Conservation (phyloP, 148 eudicot species). For the Camellia lanceoleosa region DNA sequence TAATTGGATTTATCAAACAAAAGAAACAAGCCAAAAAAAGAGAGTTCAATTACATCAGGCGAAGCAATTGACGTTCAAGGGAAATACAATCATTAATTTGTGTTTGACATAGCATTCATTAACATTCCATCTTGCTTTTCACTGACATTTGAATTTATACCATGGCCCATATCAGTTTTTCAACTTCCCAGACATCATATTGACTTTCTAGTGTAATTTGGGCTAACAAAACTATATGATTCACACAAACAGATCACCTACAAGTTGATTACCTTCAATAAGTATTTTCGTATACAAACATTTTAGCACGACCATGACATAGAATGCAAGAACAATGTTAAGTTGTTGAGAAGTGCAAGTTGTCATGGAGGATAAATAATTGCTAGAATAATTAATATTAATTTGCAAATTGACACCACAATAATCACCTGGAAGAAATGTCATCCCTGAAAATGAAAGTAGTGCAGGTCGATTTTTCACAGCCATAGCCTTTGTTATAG, state of each 20-base stretch:
- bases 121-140: background rate
- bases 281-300: background rate
- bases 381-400: background rate
- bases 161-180: background rate
- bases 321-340: constrained; percentile 1
- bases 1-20: background rate
- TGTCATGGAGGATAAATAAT: background rate
- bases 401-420: background rate
- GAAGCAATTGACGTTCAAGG: background rate
- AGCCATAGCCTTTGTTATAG: constrained; percentile 75
- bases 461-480: constrained; percentile 67
- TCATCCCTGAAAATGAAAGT: constrained; percentile 59
- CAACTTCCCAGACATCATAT: background rate
- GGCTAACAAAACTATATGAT: background rate
- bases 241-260: background rate
- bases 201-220: background rate
- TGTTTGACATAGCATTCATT: no score
- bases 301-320: background rate
- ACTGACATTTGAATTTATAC: background rate
- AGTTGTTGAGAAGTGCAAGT: background rate
- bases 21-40: background rate
- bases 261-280: background rate
- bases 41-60: background rate
- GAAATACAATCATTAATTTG: no score
- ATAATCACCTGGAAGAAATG: constrained; percentile 71